Conservation (phyloP, 2,329 filamentous ascomycete species). For the Alternaria sp. region DNA sequence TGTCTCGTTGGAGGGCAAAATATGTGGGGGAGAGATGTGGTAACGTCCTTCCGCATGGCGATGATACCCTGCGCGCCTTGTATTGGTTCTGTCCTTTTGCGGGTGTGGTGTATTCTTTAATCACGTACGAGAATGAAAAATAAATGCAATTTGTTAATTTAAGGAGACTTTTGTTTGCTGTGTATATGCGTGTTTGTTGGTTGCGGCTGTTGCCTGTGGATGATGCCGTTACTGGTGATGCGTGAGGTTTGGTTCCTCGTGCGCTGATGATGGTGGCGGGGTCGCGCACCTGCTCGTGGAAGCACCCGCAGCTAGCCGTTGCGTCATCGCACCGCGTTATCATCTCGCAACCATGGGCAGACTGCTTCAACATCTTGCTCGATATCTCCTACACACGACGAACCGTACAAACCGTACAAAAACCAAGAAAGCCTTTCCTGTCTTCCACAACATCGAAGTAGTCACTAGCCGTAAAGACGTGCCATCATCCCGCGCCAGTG, state of each 20-base stretch:
- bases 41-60: slow-evolving; percentile 19
- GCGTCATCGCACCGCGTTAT: slow-evolving; percentile 35
- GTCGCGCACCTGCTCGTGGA: slow-evolving; percentile 21
- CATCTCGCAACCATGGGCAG: slow-evolving; percentile 26
- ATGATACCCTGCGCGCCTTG: slow-evolving; percentile 24
- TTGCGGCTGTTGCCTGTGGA: background rate
- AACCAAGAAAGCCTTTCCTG: background rate
- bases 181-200: background rate
- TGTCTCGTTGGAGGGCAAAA: slow-evolving; percentile 17
- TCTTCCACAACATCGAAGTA: background rate
- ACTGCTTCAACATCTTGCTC: slow-evolving; percentile 17
- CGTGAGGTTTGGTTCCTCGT: background rate
- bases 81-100: slow-evolving; percentile 11
- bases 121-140: slow-evolving; percentile 18
- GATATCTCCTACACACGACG: slow-evolving; percentile 3
- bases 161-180: background rate
- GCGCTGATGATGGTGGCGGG: slow-evolving; percentile 12
- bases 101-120: slow-evolving; percentile 17
- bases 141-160: slow-evolving; percentile 8
- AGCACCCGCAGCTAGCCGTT: slow-evolving; percentile 20
- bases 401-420: background rate
- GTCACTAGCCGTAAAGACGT: background rate
- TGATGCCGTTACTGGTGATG: background rate
- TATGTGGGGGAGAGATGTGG: slow-evolving; percentile 9
- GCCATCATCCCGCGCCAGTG: background rate